A percentile compares a stretch with the other conserved stretches of the same genome.
Evolutionary conservation across 495 filamentous ascomycete species (phyloP).

Genomic region (Neurospora pannonica): DNA sequence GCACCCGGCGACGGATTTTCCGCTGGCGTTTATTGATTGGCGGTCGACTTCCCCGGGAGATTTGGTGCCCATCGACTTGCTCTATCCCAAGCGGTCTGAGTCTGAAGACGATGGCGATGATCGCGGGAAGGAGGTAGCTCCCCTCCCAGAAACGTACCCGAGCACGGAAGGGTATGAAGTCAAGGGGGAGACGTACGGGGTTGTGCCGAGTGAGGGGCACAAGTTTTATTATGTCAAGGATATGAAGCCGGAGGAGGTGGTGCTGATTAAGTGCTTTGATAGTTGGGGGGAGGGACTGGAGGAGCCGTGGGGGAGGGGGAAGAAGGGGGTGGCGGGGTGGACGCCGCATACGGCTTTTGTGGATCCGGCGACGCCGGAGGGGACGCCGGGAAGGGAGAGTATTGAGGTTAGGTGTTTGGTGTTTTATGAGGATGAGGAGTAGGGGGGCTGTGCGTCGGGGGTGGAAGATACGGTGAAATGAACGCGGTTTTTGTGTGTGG

Average conservation of each 20-base stretch:
- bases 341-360: conserved; percentile 80
- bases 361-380: conserved; percentile 56
- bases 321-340: conserved; percentile 44
- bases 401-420: conserved; percentile 83
- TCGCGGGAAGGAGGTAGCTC: conserved; percentile 25
- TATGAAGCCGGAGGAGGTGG: conserved; percentile 63
- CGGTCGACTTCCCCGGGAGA: conserved; percentile 52
- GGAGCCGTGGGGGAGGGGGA: conserved; percentile 24
- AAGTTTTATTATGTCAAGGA: conserved; percentile 75
- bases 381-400: conserved; percentile 60
- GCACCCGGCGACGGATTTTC: conserved; percentile 55
- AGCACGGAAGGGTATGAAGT: conserved; percentile 35
- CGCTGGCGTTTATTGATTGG: conserved; percentile 63
- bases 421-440: conserved; percentile 41
- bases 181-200: conserved; percentile 58
- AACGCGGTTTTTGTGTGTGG: not conserved
- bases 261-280: conserved; percentile 82
- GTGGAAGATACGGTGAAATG: not conserved
- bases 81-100: conserved; percentile 48
- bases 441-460: not conserved
- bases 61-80: conserved; percentile 56
- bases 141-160: not conserved
- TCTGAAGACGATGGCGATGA: conserved; percentile 26
- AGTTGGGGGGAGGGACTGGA: conserved; percentile 45
- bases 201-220: conserved; percentile 49